Evolutionary conservation across 768 basidiomycete species (phyloP).

Genomic region (Suillus spraguei): DNA sequence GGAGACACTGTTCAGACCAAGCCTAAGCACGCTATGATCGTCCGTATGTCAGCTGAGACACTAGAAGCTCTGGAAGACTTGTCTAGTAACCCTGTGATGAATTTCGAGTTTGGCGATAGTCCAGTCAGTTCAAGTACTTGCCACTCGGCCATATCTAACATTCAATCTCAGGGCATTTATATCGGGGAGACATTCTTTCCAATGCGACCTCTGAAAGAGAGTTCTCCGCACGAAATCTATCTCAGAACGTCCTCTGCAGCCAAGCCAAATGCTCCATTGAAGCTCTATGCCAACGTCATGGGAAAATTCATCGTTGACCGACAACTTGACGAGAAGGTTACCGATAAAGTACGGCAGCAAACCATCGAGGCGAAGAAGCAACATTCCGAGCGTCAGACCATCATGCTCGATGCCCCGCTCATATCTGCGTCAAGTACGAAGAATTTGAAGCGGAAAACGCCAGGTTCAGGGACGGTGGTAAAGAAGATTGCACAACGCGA

Average conservation of each 20-base stretch:
- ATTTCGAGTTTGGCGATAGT: constrained; percentile 62
- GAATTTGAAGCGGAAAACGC: constrained; percentile 45
- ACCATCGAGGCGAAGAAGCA: constrained; percentile 48
- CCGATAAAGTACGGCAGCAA: constrained; percentile 48
- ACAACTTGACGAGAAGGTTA: constrained; percentile 50
- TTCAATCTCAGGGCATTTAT: constrained; percentile 54
- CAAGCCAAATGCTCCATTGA: constrained; percentile 66
- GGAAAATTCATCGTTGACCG: constrained; percentile 72
- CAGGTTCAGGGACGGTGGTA: constrained; percentile 28
- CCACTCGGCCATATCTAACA: constrained; percentile 2
- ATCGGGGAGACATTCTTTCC: constrained; percentile 69
- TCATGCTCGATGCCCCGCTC: constrained; percentile 42
- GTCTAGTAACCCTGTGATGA: constrained; percentile 47
- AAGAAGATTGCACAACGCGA: constrained; percentile 23
- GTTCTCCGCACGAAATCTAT: constrained; percentile 69
- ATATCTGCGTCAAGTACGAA: constrained; percentile 33
- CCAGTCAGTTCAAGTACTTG: constrained; percentile 47
- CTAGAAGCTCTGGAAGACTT: constrained; percentile 64
- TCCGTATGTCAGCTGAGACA: constrained; percentile 74
- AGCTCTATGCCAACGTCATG: constrained; percentile 72
- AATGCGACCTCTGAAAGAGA: constrained; percentile 56
- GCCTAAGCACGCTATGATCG: constrained; percentile 74
- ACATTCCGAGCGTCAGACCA: constrained; percentile 51
- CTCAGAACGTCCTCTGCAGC: constrained; percentile 59
- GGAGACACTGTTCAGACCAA: constrained; percentile 58